Conservation (phyloP, 768 basidiomycete species). For the Tubosaeta sp. region DNA sequence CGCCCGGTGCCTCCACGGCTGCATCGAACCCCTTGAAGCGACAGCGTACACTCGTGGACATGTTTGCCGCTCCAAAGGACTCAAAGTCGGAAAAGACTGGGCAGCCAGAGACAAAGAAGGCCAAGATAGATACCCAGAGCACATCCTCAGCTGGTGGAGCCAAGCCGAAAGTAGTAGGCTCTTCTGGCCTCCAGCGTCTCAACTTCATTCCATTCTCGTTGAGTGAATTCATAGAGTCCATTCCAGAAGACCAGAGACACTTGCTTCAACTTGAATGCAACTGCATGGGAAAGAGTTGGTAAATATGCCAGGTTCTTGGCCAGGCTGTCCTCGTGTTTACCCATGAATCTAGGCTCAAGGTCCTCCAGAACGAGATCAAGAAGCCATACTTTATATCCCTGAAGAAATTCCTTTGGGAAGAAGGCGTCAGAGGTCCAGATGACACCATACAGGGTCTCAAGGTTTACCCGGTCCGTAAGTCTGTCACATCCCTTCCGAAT, state of each 20-base stretch:
- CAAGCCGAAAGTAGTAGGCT: constrained; percentile 4
- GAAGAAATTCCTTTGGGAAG: constrained; percentile 64
- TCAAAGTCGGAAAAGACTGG: constrained; percentile 18
- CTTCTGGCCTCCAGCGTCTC: constrained; percentile 33
- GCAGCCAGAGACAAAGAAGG: constrained; percentile 43
- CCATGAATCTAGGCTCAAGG: constrained; percentile 53
- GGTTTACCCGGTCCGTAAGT: constrained; percentile 74
- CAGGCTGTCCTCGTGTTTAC: not conserved
- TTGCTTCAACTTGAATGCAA: constrained; percentile 67
- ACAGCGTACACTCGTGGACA: constrained; percentile 63
- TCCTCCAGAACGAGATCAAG: constrained; percentile 68
- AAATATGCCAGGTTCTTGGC: constrained; percentile 4
- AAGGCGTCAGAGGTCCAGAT: constrained; percentile 53
- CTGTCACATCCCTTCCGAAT: constrained; percentile 25
- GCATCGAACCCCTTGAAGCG: constrained; percentile 38
- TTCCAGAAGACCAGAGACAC: constrained; percentile 53
- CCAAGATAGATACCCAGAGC: constrained; percentile 34
- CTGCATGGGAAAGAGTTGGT: constrained; percentile 74
- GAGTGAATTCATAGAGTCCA: constrained; percentile 45
- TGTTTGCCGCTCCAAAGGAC: constrained; percentile 43
- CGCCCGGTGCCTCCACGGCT: constrained; percentile 14
- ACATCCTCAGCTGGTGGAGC: constrained; percentile 17
- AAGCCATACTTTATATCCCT: constrained; percentile 74
- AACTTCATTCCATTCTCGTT: constrained; percentile 71
- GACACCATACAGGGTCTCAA: constrained; percentile 45